phyloP scores from a whole-genome alignment of 164 flowering plant genomes.

The Euptelea pleiosperma region DNA sequence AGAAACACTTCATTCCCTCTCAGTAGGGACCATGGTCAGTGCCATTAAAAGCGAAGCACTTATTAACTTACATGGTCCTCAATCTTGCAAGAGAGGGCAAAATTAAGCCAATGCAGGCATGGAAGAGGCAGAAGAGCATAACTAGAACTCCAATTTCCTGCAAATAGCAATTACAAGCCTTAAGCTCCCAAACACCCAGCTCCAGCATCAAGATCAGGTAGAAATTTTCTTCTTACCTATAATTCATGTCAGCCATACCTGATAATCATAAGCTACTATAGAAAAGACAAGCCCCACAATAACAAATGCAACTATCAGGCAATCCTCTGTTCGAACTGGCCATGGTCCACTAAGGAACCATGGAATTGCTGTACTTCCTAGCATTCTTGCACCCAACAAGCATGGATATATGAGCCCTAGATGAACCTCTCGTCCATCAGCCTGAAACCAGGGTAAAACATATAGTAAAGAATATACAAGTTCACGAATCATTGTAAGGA shows the following conservation, averaged over 20 bases:
- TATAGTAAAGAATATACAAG: too few species aligned
- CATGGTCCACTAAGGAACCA: constrained; percentile 65
- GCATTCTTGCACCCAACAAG: constrained; percentile 83
- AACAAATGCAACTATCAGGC: constrained; percentile 45
- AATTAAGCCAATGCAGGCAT: constrained; percentile 64
- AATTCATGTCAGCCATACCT: constrained; percentile 39
- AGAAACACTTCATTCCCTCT: neutral
- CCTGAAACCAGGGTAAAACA: constrained; percentile 41
- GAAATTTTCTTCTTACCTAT: neutral
- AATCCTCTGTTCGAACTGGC: constrained; percentile 63
- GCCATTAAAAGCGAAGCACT: too few species aligned
- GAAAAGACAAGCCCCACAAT: constrained; percentile 54
- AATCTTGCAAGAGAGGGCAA: constrained; percentile 84
- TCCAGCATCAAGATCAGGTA: neutral
- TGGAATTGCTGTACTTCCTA: constrained; percentile 81
- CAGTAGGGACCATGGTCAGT: too few species aligned
- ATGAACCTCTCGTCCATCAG: constrained; percentile 89
- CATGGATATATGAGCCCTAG: constrained; percentile 86
- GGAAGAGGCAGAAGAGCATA: constrained; percentile 68
- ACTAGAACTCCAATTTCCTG: constrained; percentile 87
- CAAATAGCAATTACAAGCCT: constrained; percentile 9
- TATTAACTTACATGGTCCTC: constrained; percentile 60
- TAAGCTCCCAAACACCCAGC: constrained; percentile 2
- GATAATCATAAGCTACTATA: constrained; percentile 85
- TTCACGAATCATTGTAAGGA: neutral